A percentile compares a stretch with the other conserved stretches of the same genome.
These are phyloP conservation scores for Strigomonas culicis DNA, from an alignment of 208 protist genomes.

Conservation along the genomic window DNA sequence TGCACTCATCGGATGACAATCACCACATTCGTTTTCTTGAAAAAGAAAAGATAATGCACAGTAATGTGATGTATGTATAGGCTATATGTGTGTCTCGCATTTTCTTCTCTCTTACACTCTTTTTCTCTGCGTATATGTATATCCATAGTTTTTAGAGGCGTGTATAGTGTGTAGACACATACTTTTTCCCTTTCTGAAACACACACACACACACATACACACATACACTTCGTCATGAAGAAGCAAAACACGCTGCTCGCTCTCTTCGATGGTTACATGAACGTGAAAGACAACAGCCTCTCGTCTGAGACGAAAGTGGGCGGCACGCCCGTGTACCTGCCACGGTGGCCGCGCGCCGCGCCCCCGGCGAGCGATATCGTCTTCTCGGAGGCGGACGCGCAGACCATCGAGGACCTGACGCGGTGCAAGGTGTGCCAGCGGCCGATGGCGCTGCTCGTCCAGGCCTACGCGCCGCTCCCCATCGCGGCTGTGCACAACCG, in stretches of 20 bases:
- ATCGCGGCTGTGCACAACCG: slow-evolving; percentile 32
- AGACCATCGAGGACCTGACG: not conserved
- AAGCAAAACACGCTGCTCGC: not conserved
- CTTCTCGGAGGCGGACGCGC: not conserved
- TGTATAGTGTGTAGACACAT: not conserved
- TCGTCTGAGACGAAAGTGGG: slow-evolving; percentile 9
- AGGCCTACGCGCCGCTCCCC: slow-evolving; percentile 77
- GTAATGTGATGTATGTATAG: slow-evolving; percentile 7
- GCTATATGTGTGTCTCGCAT: slow-evolving; percentile 14
- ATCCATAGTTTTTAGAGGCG: not conserved
- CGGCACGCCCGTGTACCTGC: not conserved
- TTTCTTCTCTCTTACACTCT: slow-evolving; percentile 4
- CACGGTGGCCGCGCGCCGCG: not conserved
- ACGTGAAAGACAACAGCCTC: not conserved
- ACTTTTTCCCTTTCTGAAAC: not conserved
- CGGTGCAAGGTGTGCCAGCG: slow-evolving; percentile 61
- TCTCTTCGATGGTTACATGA: slow-evolving; percentile 9
- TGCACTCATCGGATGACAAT: not conserved
- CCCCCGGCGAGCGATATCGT: not conserved
- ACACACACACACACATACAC: no score
- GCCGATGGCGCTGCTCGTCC: slow-evolving; percentile 63
- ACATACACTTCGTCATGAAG: no score
- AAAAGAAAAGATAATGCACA: slow-evolving; percentile 3
- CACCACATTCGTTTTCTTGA: not conserved
- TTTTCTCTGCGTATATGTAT: not conserved